phyloP scores from a whole-genome alignment of 495 filamentous ascomycete genomes.

The Neurospora tetraspora region DNA sequence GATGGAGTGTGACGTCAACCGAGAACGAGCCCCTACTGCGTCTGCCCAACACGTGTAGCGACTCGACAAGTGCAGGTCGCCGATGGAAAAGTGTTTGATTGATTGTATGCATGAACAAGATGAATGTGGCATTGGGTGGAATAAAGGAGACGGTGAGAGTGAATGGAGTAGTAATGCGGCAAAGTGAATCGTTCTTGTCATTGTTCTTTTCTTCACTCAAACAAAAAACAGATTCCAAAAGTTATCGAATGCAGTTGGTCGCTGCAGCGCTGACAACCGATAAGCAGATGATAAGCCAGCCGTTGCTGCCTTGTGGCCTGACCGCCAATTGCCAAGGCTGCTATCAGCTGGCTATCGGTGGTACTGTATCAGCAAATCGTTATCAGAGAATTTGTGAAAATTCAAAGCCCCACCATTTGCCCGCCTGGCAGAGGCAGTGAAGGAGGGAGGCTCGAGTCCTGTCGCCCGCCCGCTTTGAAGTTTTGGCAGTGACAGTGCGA shows the following conservation, averaged over 20 bases:
- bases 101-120: background rate
- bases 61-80: background rate
- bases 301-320: constrained; percentile 23
- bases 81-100: background rate
- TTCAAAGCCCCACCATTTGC: constrained; percentile 21
- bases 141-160: background rate
- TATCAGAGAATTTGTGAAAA: constrained; percentile 27
- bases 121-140: background rate
- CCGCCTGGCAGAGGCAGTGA: background rate
- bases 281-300: background rate
- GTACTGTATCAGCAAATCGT: constrained; percentile 4
- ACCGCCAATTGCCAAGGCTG: constrained; percentile 7
- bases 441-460: constrained; percentile 5
- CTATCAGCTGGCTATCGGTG: constrained; percentile 13
- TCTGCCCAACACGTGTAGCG: background rate
- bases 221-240: background rate
- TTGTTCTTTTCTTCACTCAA: background rate
- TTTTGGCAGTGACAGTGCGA: background rate
- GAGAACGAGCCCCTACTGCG: background rate
- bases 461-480: constrained; percentile 6
- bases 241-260: background rate
- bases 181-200: background rate
- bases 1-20: background rate
- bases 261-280: background rate
- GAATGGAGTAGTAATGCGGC: background rate